A percentile compares a stretch with the other conserved stretches of the same genome.
These are phyloP conservation scores for Barbarea vulgaris DNA, from an alignment of 345 rosid genomes.

Conservation along the genomic window DNA sequence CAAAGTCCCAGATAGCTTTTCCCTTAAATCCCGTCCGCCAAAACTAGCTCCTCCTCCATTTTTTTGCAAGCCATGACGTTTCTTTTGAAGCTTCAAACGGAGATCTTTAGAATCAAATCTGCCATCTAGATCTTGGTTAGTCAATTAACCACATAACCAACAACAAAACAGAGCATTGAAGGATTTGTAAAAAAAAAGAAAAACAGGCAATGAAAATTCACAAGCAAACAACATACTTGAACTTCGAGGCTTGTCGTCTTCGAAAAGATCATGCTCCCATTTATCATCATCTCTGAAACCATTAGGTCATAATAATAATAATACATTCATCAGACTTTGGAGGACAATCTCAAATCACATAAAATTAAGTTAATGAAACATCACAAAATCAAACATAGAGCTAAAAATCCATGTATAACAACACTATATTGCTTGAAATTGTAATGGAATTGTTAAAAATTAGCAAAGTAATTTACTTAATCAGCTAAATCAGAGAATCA, in stretches of 20 bases:
- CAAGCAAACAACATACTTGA: conserved; percentile 61
- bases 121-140: conserved; percentile 69
- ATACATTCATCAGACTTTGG: not conserved
- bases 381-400: not conserved
- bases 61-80: conserved; percentile 49
- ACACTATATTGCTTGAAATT: not conserved
- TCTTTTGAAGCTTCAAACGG: conserved; percentile 81
- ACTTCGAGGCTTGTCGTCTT: conserved; percentile 45
- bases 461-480: no score
- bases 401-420: not conserved
- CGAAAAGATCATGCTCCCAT: conserved; percentile 93
- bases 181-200: conserved; percentile 46
- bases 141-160: conserved; percentile 53
- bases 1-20: conserved; percentile 70
- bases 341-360: no score
- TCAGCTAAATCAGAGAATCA: not conserved
- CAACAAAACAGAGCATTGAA: conserved; percentile 48
- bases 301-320: not conserved
- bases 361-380: not conserved
- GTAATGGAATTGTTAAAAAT: no score
- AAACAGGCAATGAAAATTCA: not conserved
- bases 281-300: conserved; percentile 76
- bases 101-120: conserved; percentile 69
- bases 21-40: conserved; percentile 67
- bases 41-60: conserved; percentile 50